phyloP scores from a whole-genome alignment of 106 monocot species.

The Apostasia shenzhenica region DNA sequence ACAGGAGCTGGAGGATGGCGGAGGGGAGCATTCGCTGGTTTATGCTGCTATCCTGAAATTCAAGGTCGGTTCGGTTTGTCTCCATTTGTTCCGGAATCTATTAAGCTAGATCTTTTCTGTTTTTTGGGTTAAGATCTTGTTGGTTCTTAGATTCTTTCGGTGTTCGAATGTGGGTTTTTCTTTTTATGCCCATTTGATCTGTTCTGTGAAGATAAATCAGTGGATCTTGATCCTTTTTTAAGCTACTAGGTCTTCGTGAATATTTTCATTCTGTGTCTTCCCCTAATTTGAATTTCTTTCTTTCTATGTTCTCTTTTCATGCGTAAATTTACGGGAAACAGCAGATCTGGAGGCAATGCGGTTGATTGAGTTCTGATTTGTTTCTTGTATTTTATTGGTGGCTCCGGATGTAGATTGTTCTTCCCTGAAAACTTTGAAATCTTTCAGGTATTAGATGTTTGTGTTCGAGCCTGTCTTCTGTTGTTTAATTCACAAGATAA shows the following conservation, averaged over 20 bases:
- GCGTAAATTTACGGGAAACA: background rate
- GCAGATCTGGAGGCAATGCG: slow-evolving; percentile 1
- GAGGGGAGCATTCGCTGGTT: too few relatives aligned
- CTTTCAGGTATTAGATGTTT: background rate
- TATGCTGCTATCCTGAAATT: background rate
- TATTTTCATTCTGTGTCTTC: background rate
- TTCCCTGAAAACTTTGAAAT: background rate
- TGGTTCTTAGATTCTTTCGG: background rate
- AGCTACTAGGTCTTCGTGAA: background rate
- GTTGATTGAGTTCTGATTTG: background rate
- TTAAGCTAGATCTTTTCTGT: background rate
- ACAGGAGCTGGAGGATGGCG: too few relatives aligned
- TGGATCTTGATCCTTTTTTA: background rate
- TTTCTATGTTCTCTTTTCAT: background rate
- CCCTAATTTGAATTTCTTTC: background rate
- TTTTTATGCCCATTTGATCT: background rate
- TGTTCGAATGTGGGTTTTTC: background rate
- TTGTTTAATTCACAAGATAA: background rate
- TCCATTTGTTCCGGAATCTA: slow-evolving; percentile 2
- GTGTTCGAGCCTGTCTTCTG: background rate
- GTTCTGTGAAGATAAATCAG: background rate
- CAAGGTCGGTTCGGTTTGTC: background rate
- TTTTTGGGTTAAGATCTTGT: background rate
- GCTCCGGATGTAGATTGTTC: background rate
- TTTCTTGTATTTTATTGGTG: background rate